Evolutionary conservation across 75 land plant genomes (phyloP).

Genomic region (Larix kaempferi): DNA sequence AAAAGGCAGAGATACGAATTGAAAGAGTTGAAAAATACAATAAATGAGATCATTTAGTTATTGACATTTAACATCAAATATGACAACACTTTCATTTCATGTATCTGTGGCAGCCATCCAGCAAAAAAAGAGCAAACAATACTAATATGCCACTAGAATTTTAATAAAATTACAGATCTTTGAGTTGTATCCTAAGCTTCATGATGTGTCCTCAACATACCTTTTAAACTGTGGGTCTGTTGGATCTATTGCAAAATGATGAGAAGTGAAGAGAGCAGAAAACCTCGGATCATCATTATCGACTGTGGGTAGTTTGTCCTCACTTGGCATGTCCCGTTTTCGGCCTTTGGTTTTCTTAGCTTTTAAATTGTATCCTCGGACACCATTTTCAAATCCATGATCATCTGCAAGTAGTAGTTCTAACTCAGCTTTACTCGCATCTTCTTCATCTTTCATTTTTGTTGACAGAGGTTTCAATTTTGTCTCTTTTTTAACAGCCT

Average conservation of each 20-base stretch:
- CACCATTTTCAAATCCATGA: slow-evolving; percentile 27
- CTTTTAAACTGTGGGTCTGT: slow-evolving; percentile 88
- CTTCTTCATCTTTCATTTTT: slow-evolving; percentile 50
- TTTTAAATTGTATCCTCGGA: slow-evolving; percentile 66
- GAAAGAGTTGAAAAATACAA: background rate
- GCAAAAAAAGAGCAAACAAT: background rate
- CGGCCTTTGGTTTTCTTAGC: slow-evolving; percentile 62
- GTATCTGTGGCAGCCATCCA: background rate
- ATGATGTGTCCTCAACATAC: slow-evolving; percentile 22
- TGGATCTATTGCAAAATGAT: slow-evolving; percentile 82
- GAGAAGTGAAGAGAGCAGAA: slow-evolving; percentile 59
- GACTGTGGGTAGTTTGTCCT: slow-evolving; percentile 57
- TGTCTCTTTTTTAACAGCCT: slow-evolving; percentile 13
- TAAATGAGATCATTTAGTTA: background rate
- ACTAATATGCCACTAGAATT: background rate
- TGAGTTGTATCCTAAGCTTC: background rate
- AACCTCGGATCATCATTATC: slow-evolving; percentile 78
- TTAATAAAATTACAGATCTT: background rate
- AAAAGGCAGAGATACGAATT: background rate
- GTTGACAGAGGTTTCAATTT: slow-evolving; percentile 9
- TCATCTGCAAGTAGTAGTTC: slow-evolving; percentile 87
- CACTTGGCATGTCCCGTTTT: slow-evolving; percentile 36
- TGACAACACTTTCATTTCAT: background rate
- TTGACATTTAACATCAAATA: background rate
- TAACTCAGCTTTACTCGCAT: slow-evolving; percentile 74